A percentile compares a stretch with the other conserved stretches of the same genome.
Evolutionary conservation across 345 rosid genomes (phyloP).

Genomic region (Citrus unshiu): DNA sequence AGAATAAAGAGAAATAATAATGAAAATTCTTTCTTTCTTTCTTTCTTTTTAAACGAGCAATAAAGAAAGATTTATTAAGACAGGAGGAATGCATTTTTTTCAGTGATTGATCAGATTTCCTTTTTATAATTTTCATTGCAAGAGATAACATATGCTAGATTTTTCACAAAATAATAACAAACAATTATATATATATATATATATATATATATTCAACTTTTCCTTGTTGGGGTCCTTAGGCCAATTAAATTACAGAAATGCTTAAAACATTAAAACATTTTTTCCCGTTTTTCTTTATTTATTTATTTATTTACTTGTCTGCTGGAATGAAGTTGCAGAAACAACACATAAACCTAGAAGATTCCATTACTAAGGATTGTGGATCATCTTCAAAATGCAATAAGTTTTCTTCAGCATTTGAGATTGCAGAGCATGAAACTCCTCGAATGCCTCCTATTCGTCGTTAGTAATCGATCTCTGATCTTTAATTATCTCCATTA

Average conservation of each 20-base stretch:
- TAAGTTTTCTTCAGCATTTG: conserved; percentile 39
- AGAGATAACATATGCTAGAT: neutral
- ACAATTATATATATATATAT: neutral
- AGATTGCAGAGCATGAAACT: conserved; percentile 49
- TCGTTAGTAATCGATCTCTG: conserved; percentile 39
- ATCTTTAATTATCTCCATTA: conserved; percentile 7
- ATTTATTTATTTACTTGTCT: neutral
- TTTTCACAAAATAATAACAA: neutral
- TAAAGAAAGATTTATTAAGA: neutral
- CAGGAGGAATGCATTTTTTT: conserved; percentile 5
- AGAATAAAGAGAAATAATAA: neutral
- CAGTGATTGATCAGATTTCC: conserved; percentile 9
- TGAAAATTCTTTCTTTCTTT: no score
- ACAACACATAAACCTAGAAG: conserved; percentile 39
- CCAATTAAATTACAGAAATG: neutral
- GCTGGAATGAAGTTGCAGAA: conserved; percentile 45
- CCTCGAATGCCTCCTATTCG: conserved; percentile 77
- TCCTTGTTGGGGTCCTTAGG: neutral
- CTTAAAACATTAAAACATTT: neutral
- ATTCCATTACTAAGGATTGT: conserved; percentile 39
- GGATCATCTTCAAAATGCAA: conserved; percentile 64
- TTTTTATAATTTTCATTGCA: neutral
- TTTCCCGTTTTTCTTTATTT: neutral
- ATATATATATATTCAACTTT: no score
- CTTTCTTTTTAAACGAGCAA: neutral